Percentiles rank a stretch among this genome's conserved stretches.
phyloP scores from a whole-genome alignment of 257 asterid species.

The Fraxinus americana region DNA sequence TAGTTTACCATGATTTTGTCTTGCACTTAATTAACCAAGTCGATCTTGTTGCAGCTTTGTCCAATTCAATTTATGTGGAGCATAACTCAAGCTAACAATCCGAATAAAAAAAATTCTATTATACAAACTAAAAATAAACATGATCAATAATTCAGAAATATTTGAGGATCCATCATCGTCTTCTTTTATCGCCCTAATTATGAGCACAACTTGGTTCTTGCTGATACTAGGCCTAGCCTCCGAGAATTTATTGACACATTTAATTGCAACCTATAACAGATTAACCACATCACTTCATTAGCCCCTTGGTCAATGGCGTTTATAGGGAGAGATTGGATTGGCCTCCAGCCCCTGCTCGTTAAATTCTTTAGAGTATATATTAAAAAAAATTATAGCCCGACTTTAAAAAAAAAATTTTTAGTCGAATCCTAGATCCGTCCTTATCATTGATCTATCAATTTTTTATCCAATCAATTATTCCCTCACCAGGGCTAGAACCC shows the following conservation, averaged over 20 bases:
- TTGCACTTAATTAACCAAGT: too few species aligned
- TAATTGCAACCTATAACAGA: constrained; percentile 60
- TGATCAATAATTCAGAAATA: constrained; percentile 37
- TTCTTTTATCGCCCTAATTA: constrained; percentile 46
- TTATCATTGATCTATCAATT: constrained; percentile 47
- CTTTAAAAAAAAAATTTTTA: too few species aligned
- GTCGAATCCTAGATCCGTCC: too few species aligned
- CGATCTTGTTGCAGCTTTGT: too few species aligned
- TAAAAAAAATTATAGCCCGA: too few species aligned
- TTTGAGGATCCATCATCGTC: constrained; percentile 71
- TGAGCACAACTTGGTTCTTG: constrained; percentile 43
- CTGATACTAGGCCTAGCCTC: constrained; percentile 50
- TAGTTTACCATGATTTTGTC: too few species aligned
- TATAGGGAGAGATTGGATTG: too few species aligned
- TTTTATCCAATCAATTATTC: constrained; percentile 84
- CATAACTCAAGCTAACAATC: too few species aligned
- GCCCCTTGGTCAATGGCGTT: constrained; percentile 9
- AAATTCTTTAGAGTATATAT: too few species aligned
- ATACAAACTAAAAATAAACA: neutral
- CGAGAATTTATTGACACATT: constrained; percentile 42
- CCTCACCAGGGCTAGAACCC: constrained; percentile 64
- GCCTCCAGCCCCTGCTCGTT: too few species aligned
- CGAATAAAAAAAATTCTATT: too few species aligned
- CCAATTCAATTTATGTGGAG: too few species aligned
- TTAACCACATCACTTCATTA: constrained; percentile 70